phyloP scores from a whole-genome alignment of 2,329 filamentous ascomycete species.

The Curvularia lunata region DNA sequence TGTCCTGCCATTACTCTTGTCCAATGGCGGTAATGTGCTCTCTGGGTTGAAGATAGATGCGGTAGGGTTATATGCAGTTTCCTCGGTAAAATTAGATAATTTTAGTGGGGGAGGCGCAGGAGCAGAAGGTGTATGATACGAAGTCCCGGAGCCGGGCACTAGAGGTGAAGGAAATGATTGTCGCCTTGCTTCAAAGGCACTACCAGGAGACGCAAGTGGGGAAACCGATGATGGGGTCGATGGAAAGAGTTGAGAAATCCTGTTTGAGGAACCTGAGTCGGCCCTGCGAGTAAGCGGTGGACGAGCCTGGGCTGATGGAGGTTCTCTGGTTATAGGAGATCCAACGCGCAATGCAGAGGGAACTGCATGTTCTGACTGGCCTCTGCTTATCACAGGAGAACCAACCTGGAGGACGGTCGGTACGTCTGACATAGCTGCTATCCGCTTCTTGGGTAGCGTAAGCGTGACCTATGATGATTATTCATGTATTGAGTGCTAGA shows the following conservation, averaged over 20 bases:
- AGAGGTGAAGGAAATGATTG: constrained; percentile 43
- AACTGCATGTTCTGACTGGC: constrained; percentile 28
- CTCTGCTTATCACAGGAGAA: constrained; percentile 30
- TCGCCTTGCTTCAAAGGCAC: constrained; percentile 29
- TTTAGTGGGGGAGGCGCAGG: constrained; percentile 36
- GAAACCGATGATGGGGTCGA: constrained; percentile 39
- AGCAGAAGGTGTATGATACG: constrained; percentile 40
- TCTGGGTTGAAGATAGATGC: constrained; percentile 29
- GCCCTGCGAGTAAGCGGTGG: constrained; percentile 37
- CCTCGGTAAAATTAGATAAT: constrained; percentile 38
- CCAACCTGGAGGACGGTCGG: constrained; percentile 42
- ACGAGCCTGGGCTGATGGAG: constrained; percentile 23
- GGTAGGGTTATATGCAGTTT: constrained; percentile 39
- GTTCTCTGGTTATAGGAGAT: constrained; percentile 33
- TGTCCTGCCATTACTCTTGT: constrained; percentile 33
- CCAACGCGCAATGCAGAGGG: constrained; percentile 40
- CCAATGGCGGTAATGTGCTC: constrained; percentile 22
- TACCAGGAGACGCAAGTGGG: constrained; percentile 30
- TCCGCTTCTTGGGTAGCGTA: background rate
- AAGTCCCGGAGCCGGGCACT: constrained; percentile 33
- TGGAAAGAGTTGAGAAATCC: constrained; percentile 48
- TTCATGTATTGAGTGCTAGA: constrained; percentile 1
- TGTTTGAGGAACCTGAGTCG: constrained; percentile 41
- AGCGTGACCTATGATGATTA: constrained; percentile 1
- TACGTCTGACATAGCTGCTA: constrained; percentile 35